These are phyloP conservation scores for Aspergillus persii DNA, from an alignment of 2,329 filamentous ascomycete genomes.

Conservation along the genomic window DNA sequence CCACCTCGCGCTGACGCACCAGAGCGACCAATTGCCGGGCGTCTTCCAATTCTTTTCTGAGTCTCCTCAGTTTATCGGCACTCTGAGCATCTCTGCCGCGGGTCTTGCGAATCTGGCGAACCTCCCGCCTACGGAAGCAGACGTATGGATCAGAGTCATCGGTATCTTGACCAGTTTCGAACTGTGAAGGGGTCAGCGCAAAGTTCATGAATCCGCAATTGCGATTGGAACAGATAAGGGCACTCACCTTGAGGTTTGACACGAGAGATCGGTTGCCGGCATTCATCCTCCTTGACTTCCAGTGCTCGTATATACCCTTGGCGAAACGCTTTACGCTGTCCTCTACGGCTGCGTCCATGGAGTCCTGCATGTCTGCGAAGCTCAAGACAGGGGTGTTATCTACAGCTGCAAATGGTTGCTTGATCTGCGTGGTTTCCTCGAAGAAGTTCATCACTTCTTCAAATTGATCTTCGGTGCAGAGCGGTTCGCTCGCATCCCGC, in stretches of 20 bases:
- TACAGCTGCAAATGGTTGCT: constrained; percentile 84
- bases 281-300: constrained; percentile 69
- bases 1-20: constrained; percentile 74
- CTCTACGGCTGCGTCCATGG: constrained; percentile 59
- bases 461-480: constrained; percentile 83
- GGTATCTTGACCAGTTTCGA: constrained; percentile 89
- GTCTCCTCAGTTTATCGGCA: constrained; percentile 87
- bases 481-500: constrained; percentile 57
- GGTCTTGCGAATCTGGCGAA: constrained; percentile 91
- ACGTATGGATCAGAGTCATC: constrained; percentile 97
- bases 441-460: constrained; percentile 94
- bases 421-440: constrained; percentile 77
- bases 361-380: constrained; percentile 72
- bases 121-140: constrained; percentile 93
- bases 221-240: not conserved
- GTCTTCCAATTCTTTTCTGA: constrained; percentile 87
- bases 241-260: constrained; percentile 67
- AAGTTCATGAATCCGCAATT: not conserved
- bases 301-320: constrained; percentile 84
- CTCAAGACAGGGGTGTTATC: constrained; percentile 79
- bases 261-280: constrained; percentile 71
- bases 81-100: constrained; percentile 90
- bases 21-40: constrained; percentile 76
- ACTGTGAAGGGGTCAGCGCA: constrained; percentile 43
- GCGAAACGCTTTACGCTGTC: constrained; percentile 58